These are phyloP conservation scores for Porogramme epimiltina DNA, from an alignment of 1,284 basidiomycete genomes.

Conservation along the genomic window DNA sequence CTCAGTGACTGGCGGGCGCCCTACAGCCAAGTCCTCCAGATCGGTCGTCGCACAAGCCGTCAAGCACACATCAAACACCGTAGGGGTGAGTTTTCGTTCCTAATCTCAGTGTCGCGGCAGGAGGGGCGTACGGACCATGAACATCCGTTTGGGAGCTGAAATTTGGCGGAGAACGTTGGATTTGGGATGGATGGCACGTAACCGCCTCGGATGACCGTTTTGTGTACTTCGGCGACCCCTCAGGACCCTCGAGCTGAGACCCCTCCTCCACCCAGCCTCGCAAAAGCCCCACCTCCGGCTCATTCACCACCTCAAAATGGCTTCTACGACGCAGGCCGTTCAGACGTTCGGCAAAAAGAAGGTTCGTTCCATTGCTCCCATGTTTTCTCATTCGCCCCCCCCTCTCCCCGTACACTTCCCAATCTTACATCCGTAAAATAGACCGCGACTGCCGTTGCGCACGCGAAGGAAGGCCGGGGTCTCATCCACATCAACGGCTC, in stretches of 20 bases:
- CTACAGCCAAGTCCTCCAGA: conserved; percentile 24
- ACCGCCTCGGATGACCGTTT: conserved; percentile 38
- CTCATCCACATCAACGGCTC: conserved; percentile 97
- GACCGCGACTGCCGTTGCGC: conserved; percentile 97
- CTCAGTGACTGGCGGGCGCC: conserved; percentile 4
- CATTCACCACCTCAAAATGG: conserved; percentile 53
- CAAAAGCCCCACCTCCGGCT: conserved; percentile 20
- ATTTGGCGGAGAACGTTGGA: conserved; percentile 5
- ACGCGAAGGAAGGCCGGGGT: conserved; percentile 96
- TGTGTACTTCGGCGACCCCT: conserved; percentile 8
- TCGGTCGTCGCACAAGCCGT: conserved; percentile 24
- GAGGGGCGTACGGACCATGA: not conserved
- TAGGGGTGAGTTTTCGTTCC: conserved; percentile 41
- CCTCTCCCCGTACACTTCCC: conserved; percentile 2
- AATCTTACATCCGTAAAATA: conserved; percentile 35
- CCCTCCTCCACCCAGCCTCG: conserved; percentile 16
- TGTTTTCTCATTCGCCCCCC: not conserved
- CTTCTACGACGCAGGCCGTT: conserved; percentile 82
- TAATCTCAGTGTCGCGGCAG: conserved; percentile 10
- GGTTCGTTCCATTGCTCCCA: conserved; percentile 55
- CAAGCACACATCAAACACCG: conserved; percentile 35
- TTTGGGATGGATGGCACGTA: conserved; percentile 42
- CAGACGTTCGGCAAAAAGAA: conserved; percentile 99
- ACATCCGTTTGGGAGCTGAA: conserved; percentile 10
- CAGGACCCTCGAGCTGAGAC: conserved; percentile 14